Evolutionary conservation across 371 early-diverging fungal species (phyloP).

Genomic region (Nematocida sp.): DNA sequence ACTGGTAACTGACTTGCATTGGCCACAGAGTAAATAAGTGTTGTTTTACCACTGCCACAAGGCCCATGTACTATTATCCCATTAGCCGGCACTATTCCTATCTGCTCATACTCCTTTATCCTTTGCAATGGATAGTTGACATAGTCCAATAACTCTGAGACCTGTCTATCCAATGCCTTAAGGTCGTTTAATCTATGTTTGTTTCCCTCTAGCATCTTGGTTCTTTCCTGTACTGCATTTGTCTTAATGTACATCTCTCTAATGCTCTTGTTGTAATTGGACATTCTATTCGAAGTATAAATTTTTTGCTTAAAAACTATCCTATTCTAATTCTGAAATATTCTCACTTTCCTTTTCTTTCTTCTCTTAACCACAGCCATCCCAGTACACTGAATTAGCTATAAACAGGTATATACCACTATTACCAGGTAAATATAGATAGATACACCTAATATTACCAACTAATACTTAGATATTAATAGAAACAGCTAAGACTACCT

Average conservation of each 20-base stretch:
- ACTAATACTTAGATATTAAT: no score
- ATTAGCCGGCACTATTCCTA: conserved; percentile 45
- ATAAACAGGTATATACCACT: no score
- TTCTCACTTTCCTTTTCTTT: no score
- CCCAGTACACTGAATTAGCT: no score
- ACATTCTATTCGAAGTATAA: conserved; percentile 8
- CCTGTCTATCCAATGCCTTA: conserved; percentile 11
- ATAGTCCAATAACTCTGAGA: conserved; percentile 16
- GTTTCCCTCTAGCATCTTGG: conserved; percentile 20
- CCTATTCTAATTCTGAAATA: no score
- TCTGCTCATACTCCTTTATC: conserved; percentile 46
- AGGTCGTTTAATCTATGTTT: not conserved
- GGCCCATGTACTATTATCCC: conserved; percentile 60
- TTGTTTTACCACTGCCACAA: conserved; percentile 62
- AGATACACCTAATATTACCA: no score
- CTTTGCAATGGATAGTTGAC: conserved; percentile 24
- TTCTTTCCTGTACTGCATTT: conserved; percentile 16
- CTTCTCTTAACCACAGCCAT: no score
- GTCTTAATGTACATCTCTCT: conserved; percentile 23
- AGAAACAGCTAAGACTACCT: no score
- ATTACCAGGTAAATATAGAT: no score
- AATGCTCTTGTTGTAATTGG: conserved; percentile 37
- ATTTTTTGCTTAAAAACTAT: no score
- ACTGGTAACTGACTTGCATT: conserved; percentile 53
- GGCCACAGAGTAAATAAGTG: conserved; percentile 54